Evolutionary conservation across 352 stramenopile genomes (phyloP), one percentile per base, ranked within the genome.

Genomic region (Globisporangium parvum): DNA sequence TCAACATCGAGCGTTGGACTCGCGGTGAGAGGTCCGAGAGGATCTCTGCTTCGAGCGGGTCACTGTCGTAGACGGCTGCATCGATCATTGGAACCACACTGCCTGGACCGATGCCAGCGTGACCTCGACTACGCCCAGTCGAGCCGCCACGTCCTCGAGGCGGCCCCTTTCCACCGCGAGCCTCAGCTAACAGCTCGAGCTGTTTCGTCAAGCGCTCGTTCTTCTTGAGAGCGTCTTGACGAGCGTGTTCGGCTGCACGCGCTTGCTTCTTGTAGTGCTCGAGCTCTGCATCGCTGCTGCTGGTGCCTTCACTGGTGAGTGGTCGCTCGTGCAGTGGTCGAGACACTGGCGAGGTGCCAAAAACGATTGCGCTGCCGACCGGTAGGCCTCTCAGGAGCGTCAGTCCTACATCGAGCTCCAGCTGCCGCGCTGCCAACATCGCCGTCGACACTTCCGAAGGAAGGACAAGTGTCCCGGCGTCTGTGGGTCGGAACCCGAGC

Each of bases 401-500:
- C 24, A 75, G 44, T 3, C 75, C 77, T 23, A 80, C 62, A 0
- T 73, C 66, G 3, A 90, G 55, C 60, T 90, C 77, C 5, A 88
- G 46, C 41, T 63, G 52, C 3, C 80, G 58, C 5, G 77, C 77
- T 2, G 54, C 42, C 2, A 90, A 26, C 11, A 67, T 54, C 6
- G 53, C 53, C 3, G 67, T 10, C 6, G 47, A 52, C 4, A 57
- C 39, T 1, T 82, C 72, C 0, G 51, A 31, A 4, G 71, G 65
- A 17, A 90, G 52, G 10, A 69, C n/a, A 0, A 90, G 37, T 15
- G 67, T 63, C 2, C 66, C 68, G 0, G 50, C 50, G 24, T 87
- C 65, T 0, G 69, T 85, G 40, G 87, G 73, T 14, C 72, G 71
- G 49, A 91, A 91, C 0, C 77, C 80, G 2, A 88, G 24, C 0